Evolutionary conservation across 768 basidiomycete species (phyloP), one percentile per base, ranked within the genome.

Genomic region (Phanerochaete carnosa): DNA sequence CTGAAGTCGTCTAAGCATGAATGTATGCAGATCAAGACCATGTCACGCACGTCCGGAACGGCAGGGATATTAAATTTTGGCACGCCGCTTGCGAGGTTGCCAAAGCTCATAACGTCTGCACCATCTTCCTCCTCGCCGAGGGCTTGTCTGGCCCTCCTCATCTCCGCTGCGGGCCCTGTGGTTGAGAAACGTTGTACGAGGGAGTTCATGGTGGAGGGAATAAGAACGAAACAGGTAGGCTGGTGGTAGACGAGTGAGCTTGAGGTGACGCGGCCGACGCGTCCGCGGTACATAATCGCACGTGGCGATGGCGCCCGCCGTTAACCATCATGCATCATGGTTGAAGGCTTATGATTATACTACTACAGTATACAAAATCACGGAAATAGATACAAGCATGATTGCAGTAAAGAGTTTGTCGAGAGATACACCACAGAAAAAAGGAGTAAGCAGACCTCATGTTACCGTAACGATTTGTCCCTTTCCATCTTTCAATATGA

Each of bases 391-490:
- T 15, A 45, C 45, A 50, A 7, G 5, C 26, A 13, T 23, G 3
- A 13, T 2, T n/a, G 32, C 19, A 47, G 46, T 3, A 45, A 30
- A 33, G 35, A 43, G n/a, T 5, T 12, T 13, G 28, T 13, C 23
- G 15, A 35, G 29, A 28, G 22, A 50, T 22, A 25, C 2, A 28
- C 25, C 55, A 25, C 39, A 45, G 39, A 32, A 26, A 19, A 25
- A 8, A 22, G 13, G 29, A 43, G n/a, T n/a, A 37, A 11, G 22
- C 1, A 39, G 28, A n/a, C 9, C 8, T 69, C 59, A 93, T 37
- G 95, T 95, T 30, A 96, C 90, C 30, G 87, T 94, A 29, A 97
- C 90, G 61, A 95, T 88, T 60, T 95, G 89, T 0, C 95, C 95
- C 72, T 85, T 83, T 8, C 93, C 94, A 70, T 98, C 94, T 72